Base-by-base conservation (phyloP, 1,139 yeast genomes). In the Candida tetrigidarum region DNA sequence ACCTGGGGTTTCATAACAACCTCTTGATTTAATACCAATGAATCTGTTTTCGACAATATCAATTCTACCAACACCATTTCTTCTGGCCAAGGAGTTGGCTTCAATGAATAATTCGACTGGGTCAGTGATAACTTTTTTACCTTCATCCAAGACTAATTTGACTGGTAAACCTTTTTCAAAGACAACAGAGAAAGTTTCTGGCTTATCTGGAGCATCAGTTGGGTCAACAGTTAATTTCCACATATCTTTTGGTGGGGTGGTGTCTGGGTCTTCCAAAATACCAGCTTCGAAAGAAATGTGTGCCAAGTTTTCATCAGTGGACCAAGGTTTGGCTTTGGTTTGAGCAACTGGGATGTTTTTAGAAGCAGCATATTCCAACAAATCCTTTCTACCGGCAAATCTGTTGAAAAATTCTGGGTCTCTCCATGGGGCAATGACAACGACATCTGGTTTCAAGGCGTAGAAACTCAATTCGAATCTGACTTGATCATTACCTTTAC, bases 211-310 rank as follows among this genome's bases (percentile, higher is more conserved):
- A 46, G 99, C 98, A 63, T 93, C 97, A 44, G 77, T 68, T 60
- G 99, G 98, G 70, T 92, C 99, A 50, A 88, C 91, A 43, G 97
- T 93, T 67, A 93, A 83, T 76, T 93, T 93, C 99, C 99, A 93
- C 99, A 93, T 93, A 70, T 93, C 99, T 78, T 90, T 92, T 72
- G 99, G 99, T 55, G 99, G 99, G 44, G 99, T 93, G 59, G 93
- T 84, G 69, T 93, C 90, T 63, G 99, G 99, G 74, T 93, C 96
- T 75, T 93, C 99, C 64, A 93, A 83, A 58, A 93, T 93, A 71
- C 99, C 99, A 54, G 99, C 99, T 78, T 93, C 99, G 67, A 88
- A 93, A 35, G 98, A 92, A 66, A 93, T 93, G 73, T 93, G 99
- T 37, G 99, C 99, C 83, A 92, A 77, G 80, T 93, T 93, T 78